Conservation (phyloP, 2,329 filamentous ascomycete species). For the Bipolaris cookei region DNA sequence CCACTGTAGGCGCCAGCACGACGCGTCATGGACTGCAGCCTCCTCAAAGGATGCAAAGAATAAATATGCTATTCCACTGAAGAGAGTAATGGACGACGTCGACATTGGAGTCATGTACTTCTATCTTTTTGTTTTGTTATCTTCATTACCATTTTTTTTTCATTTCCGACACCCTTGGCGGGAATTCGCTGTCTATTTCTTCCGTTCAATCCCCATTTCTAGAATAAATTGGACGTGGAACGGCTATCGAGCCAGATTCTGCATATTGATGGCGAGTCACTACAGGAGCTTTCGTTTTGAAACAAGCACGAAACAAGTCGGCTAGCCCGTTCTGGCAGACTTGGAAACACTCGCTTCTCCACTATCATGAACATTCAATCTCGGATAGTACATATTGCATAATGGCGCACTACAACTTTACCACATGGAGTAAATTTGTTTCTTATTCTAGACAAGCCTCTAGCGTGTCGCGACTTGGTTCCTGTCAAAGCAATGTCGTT, state of each 20-base stretch:
- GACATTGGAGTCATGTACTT: not conserved
- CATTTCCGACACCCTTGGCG: not conserved
- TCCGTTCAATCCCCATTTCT: not conserved
- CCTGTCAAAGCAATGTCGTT: conserved; percentile 19
- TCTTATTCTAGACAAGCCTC: conserved; percentile 23
- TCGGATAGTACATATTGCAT: conserved; percentile 28
- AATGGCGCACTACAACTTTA: conserved; percentile 15
- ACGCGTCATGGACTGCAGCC: conserved; percentile 18
- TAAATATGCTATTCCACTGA: not conserved
- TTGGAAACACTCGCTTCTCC: conserved; percentile 34
- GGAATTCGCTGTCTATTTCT: not conserved
- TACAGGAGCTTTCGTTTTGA: conserved; percentile 30
- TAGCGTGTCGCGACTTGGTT: conserved; percentile 17
- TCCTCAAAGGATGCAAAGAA: conserved; percentile 5
- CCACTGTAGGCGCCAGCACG: conserved; percentile 10
- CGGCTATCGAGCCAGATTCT: not conserved
- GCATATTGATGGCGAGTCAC: conserved; percentile 12
- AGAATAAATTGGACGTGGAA: not conserved
- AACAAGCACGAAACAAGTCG: conserved; percentile 21
- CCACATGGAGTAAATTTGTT: conserved; percentile 13
- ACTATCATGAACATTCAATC: conserved; percentile 27
- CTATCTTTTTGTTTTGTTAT: not conserved
- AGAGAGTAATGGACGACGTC: not conserved
- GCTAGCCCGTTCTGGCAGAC: conserved; percentile 25
- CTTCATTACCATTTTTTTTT: not conserved